Conservation (phyloP, 305 asterid species). For the Vinca major region DNA sequence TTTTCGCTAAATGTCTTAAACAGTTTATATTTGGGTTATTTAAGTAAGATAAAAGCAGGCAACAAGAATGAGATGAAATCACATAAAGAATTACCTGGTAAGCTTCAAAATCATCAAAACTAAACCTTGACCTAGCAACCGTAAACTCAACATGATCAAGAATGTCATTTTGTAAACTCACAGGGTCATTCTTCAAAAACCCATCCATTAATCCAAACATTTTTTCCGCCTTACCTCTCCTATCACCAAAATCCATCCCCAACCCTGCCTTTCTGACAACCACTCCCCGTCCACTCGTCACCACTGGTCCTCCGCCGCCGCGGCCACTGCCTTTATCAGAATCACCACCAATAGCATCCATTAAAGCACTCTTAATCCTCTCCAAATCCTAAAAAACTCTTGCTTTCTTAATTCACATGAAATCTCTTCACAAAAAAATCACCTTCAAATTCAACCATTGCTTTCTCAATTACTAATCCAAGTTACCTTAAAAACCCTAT, state of each 20-base stretch:
- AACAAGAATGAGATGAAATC: background rate
- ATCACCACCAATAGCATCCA: slow-evolving; percentile 24
- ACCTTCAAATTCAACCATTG: slow-evolving; percentile 36
- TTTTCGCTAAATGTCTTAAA: too few relatives aligned
- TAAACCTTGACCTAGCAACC: slow-evolving; percentile 44
- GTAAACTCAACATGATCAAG: slow-evolving; percentile 43
- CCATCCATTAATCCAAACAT: slow-evolving; percentile 40
- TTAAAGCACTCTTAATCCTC: slow-evolving; percentile 26
- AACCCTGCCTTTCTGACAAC: slow-evolving; percentile 34
- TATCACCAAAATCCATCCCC: slow-evolving; percentile 27
- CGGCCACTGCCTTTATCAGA: slow-evolving; percentile 2
- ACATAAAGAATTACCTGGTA: slow-evolving; percentile 27
- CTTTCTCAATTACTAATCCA: slow-evolving; percentile 31
- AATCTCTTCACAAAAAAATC: slow-evolving; percentile 30
- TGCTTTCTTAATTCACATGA: too few relatives aligned
- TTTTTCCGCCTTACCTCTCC: slow-evolving; percentile 32
- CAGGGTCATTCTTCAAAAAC: slow-evolving; percentile 33
- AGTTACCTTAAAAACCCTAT: slow-evolving; percentile 36
- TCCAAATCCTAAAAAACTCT: too few relatives aligned
- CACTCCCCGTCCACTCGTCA: slow-evolving; percentile 36
- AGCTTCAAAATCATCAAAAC: slow-evolving; percentile 51
- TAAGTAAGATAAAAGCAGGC: background rate
- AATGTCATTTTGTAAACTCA: slow-evolving; percentile 40
- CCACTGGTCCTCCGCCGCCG: slow-evolving; percentile 10
- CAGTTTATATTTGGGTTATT: too few relatives aligned